Base-by-base conservation (phyloP, 352 stramenopile species). In the Blastocystis sp. region DNA sequence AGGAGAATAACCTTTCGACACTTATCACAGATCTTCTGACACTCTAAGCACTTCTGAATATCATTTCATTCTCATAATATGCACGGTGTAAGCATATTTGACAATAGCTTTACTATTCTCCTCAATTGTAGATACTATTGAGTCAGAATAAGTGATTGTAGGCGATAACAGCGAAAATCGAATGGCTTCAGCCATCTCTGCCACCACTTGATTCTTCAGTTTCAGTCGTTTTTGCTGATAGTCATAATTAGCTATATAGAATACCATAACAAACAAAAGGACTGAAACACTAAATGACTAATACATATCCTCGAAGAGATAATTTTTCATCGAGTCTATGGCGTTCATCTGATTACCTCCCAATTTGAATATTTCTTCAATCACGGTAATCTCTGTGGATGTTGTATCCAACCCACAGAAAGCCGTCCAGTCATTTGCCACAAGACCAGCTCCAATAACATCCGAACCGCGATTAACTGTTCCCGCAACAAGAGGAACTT, bases 301-400 rank as follows among this genome's bases (percentile, higher is more conserved):
- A 30, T 62, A 81, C 70, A 62, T 75, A 68, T 22, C 19, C 30
- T 88, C 77, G 48, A 88, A 88, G 24, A 88, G 42, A 51, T 76
- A 88, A 53, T 51, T 59, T 42, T 88, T 88, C 64, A 89, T 69
- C 24, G 80, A 89, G 24, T 81, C 56, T 30, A 87, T 70, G 0
- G 48, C 37, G 22, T 84, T 87, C 17, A 19, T 27, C 17, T 70
- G 51, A 27, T 66, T 88, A 17, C 77, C 90, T 24, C 96, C 93
- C 58, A 99, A 93, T 93, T 98, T 98, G 93, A 99, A 99, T 90
- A 99, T 99, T 90, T 93, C 97, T 92, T 99, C 97, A 59, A 99
- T 93, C 53, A 99, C 97, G 89, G 93, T 98, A 91, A 99, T 98
- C 93, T 99, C 97, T 7, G 97, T 99, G 82, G 96, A 98, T 35